A percentile compares a stretch with the other conserved stretches of the same genome.
Evolutionary conservation across 2,329 filamentous ascomycete genomes (phyloP).

Genomic region (Alternaria viburni): DNA sequence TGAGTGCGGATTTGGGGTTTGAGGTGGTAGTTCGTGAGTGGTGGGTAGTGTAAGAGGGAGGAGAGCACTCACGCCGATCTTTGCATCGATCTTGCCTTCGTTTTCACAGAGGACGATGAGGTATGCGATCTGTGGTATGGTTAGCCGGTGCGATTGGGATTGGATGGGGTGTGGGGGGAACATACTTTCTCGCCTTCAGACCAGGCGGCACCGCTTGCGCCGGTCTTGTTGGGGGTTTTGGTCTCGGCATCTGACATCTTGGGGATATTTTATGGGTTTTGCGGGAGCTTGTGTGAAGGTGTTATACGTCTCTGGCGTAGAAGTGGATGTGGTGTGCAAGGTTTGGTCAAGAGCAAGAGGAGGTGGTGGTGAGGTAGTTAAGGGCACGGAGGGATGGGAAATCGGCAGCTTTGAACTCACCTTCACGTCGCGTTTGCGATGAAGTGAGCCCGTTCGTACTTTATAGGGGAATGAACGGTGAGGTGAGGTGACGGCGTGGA

Average conservation of each 20-base stretch:
- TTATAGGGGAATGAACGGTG: neutral
- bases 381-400: neutral
- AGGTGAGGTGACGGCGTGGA: neutral
- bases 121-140: conserved; percentile 24
- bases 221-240: conserved; percentile 13
- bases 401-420: neutral
- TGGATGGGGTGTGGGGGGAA: neutral
- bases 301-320: neutral
- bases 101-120: conserved; percentile 28
- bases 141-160: neutral
- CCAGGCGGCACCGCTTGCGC: conserved; percentile 24
- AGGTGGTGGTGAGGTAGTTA: neutral
- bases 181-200: conserved; percentile 29
- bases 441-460: neutral
- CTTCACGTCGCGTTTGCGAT: neutral
- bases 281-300: neutral
- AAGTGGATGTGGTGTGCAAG: neutral
- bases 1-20: neutral
- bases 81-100: conserved; percentile 24
- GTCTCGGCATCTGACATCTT: conserved; percentile 10
- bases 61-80: conserved; percentile 15
- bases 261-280: neutral
- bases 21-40: neutral
- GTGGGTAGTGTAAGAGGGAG: neutral
- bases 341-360: neutral